A percentile compares a stretch with the other conserved stretches of the same genome.
Conservation (phyloP, 2,329 filamentous ascomycete species). For the Pseudogymnoascus destructans region DNA sequence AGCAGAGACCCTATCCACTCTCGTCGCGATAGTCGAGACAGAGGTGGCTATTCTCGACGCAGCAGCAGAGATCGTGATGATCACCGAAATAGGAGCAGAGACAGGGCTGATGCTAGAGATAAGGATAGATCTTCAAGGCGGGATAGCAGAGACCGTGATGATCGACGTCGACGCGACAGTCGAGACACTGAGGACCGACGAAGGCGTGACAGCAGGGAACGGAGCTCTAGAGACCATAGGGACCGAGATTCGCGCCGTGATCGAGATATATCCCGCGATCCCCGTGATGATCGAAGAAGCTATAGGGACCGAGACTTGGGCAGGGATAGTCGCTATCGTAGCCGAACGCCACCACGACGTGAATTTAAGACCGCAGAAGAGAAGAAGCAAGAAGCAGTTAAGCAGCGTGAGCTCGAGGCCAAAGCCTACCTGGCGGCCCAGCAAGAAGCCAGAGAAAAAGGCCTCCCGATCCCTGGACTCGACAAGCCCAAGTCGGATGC, state of each 20-base stretch:
- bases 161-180: slow-evolving; percentile 18
- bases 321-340: background rate
- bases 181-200: slow-evolving; percentile 26
- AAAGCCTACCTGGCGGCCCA: slow-evolving; percentile 51
- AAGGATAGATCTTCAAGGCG: slow-evolving; percentile 16
- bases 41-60: slow-evolving; percentile 9
- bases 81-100: background rate
- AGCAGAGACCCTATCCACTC: slow-evolving; percentile 21
- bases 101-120: slow-evolving; percentile 11
- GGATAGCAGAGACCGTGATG: slow-evolving; percentile 19
- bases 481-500: background rate
- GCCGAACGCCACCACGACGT: slow-evolving; percentile 9
- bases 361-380: slow-evolving; percentile 15
- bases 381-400: slow-evolving; percentile 47
- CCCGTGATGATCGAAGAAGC: background rate
- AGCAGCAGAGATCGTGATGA: slow-evolving; percentile 13
- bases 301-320: background rate
- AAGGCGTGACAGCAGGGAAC: slow-evolving; percentile 16
- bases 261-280: slow-evolving; percentile 2
- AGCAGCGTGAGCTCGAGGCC: slow-evolving; percentile 48
- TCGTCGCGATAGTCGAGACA: slow-evolving; percentile 15
- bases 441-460: slow-evolving; percentile 46
- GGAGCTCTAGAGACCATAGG: slow-evolving; percentile 2
- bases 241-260: slow-evolving; percentile 8
- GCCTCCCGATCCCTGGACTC: slow-evolving; percentile 30